phyloP scores from a whole-genome alignment of 108 stramenopile genomes.

The Nitzschia sp. region DNA sequence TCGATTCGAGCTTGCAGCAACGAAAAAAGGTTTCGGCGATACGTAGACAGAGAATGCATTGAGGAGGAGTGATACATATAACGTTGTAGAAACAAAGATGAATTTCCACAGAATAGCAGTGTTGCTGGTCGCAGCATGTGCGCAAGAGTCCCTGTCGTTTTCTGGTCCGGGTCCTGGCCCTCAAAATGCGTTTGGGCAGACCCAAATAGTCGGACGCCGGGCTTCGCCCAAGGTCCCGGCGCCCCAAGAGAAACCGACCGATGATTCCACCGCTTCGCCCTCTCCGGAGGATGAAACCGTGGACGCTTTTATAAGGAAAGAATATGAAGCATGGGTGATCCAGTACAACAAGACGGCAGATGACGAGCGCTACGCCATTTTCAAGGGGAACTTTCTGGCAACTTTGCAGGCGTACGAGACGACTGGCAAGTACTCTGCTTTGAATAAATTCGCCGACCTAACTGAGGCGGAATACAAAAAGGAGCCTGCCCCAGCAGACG shows the following conservation, averaged over 20 bases:
- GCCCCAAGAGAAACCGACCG: not conserved
- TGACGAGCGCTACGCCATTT: slow-evolving; percentile 18
- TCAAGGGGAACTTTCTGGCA: slow-evolving; percentile 11
- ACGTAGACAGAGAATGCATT: too few relatives aligned
- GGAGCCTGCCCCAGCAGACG: not conserved
- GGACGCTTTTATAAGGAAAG: slow-evolving; percentile 16
- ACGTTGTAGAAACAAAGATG: too few relatives aligned
- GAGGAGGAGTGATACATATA: too few relatives aligned
- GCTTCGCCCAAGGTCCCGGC: too few relatives aligned
- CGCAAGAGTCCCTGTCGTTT: not conserved
- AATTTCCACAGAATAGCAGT: not conserved
- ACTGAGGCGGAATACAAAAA: slow-evolving; percentile 14
- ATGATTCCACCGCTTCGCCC: slow-evolving; percentile 1
- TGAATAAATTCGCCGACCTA: slow-evolving; percentile 24
- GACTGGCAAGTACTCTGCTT: slow-evolving; percentile 14
- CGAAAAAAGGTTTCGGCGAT: too few relatives aligned
- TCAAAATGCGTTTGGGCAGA: not conserved
- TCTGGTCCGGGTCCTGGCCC: not conserved
- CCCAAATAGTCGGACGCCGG: not conserved
- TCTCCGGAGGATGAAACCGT: slow-evolving; percentile 8
- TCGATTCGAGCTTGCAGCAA: too few relatives aligned
- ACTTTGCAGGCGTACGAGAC: slow-evolving; percentile 13
- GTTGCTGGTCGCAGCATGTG: not conserved
- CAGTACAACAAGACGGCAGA: slow-evolving; percentile 11
- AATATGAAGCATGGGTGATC: slow-evolving; percentile 18